Base-by-base conservation (phyloP, 2,329 filamentous ascomycete genomes). In the Atkinsonella hypoxylon region DNA sequence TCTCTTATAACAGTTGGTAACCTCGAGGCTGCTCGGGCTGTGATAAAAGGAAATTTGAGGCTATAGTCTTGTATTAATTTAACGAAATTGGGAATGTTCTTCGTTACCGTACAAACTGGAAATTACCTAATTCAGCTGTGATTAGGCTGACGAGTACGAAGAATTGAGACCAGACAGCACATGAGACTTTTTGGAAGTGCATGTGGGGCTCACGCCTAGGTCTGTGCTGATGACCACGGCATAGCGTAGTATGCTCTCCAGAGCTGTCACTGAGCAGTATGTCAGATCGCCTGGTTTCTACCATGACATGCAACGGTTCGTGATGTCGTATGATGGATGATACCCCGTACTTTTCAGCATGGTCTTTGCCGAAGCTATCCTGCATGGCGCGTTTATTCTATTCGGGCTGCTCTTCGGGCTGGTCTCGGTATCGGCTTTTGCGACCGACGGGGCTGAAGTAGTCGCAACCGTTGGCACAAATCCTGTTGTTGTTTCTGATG, bases 1-100 rank as follows among this genome's bases (percentile, higher is more conserved):
- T 61, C 61, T 3, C 52, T 66, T 11, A 48, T 67, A 20, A 58
- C 59, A 12, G 61, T 63, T 10, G 61, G 62, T 11, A 64, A 66
- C 45, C 58, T 58, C 8, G 43, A 31, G 2, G 54, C 57, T 12
- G 65, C 64, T 2, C 54, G 64, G 40, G 47, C 49, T 34, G 40
- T 67, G 26, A 26, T 67, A 5, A 66, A 61, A 36, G 50, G 47
- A 17, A 61, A 59, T 38, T 34, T 67, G 18, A 58, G 48, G 20
- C 43, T 63, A 22, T 63, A 51, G 54, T 20, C 4, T 20, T 12
- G 15, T 36, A 26, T 39, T 13, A 32, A 32, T 9, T 15, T 11
- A 40, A 40, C 13, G 2, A n/a, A 40, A 40, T 17, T n/a, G 18
- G 9, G 38, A 40, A n/a, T n/a, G 4, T 26, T 26, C 26, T 26